Evolutionary conservation across 768 basidiomycete genomes (phyloP).

Genomic region (Cyclocybe cylindracea): DNA sequence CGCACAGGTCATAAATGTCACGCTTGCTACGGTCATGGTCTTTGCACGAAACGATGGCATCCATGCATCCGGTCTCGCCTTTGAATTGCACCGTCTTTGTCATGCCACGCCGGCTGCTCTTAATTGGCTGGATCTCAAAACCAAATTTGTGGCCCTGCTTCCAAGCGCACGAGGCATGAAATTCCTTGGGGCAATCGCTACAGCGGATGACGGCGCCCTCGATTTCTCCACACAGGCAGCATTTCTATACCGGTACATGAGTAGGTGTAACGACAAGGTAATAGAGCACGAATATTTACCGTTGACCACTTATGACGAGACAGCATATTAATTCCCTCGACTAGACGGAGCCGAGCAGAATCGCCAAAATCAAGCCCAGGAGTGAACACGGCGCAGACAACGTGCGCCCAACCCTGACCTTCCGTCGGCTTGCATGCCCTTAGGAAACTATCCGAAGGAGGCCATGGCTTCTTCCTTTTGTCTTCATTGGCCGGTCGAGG

Average conservation of each 20-base stretch:
- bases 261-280: neutral
- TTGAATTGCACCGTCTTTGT: slow-evolving; percentile 72
- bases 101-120: slow-evolving; percentile 71
- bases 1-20: slow-evolving; percentile 81
- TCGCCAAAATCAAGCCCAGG: slow-evolving; percentile 86
- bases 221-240: slow-evolving; percentile 68
- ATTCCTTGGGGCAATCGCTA: slow-evolving; percentile 76
- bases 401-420: slow-evolving; percentile 90
- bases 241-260: slow-evolving; percentile 48
- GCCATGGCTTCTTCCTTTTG: slow-evolving; percentile 44
- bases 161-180: slow-evolving; percentile 93
- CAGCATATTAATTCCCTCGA: slow-evolving; percentile 83
- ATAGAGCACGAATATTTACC: slow-evolving; percentile 44
- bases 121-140: slow-evolving; percentile 89
- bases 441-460: slow-evolving; percentile 63
- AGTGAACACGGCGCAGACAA: slow-evolving; percentile 86
- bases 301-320: slow-evolving; percentile 70
- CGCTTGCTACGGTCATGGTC: slow-evolving; percentile 68
- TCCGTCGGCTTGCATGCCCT: slow-evolving; percentile 88
- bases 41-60: slow-evolving; percentile 75
- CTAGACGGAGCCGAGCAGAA: slow-evolving; percentile 67
- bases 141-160: slow-evolving; percentile 80
- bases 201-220: slow-evolving; percentile 86
- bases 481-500: slow-evolving; percentile 58
- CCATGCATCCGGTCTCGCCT: slow-evolving; percentile 78